These are phyloP conservation scores for Fusarium sp. DNA, from an alignment of 2,329 filamentous ascomycete species.

Conservation along the genomic window DNA sequence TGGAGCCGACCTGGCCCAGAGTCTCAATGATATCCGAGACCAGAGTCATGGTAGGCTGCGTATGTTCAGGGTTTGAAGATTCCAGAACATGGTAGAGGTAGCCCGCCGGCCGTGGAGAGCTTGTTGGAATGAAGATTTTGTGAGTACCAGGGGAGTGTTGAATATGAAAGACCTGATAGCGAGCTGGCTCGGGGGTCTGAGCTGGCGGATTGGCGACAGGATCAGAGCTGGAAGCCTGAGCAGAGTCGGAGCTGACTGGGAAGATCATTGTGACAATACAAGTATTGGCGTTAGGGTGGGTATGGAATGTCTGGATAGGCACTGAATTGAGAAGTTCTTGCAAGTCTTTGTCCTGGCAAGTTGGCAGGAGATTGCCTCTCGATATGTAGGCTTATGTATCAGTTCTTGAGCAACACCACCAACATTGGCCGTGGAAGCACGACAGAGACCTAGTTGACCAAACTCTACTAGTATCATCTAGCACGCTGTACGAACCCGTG, in stretches of 20 bases:
- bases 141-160: slow-evolving; percentile 22
- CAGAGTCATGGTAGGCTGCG: slow-evolving; percentile 3
- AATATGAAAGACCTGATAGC: slow-evolving; percentile 32
- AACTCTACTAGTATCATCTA: neutral
- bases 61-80: neutral
- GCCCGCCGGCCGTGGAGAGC: slow-evolving; percentile 8
- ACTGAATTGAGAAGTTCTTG: neutral
- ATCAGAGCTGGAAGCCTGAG: neutral
- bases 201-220: neutral
- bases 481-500: slow-evolving; percentile 5
- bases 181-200: neutral
- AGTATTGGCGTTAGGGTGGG: neutral
- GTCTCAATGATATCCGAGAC: slow-evolving; percentile 9
- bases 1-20: slow-evolving; percentile 4
- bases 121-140: slow-evolving; percentile 33
- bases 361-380: neutral
- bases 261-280: slow-evolving; percentile 1
- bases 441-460: neutral
- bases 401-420: neutral
- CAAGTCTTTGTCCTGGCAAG: neutral
- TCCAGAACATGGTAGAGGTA: slow-evolving; percentile 20
- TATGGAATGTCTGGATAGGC: neutral
- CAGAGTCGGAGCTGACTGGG: neutral
- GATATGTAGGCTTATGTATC: neutral
- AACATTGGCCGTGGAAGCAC: neutral